phyloP scores from a whole-genome alignment of 768 basidiomycete genomes.

The Pseudohyphozyma bogoriensis region DNA sequence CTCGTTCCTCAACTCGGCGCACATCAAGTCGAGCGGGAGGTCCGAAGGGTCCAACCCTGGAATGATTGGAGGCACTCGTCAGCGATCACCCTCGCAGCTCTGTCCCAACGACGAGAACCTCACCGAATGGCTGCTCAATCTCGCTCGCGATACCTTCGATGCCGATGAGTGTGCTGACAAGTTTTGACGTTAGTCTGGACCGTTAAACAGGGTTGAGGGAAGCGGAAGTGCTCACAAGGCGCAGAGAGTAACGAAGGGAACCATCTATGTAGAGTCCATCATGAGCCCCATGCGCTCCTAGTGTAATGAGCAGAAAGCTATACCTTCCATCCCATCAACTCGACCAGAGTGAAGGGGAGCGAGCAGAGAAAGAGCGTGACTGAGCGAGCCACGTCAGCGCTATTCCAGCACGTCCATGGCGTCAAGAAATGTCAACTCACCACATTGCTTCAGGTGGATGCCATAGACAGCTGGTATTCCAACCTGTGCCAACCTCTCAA shows the following conservation, averaged over 20 bases:
- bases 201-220: no score
- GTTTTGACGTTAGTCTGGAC: no score
- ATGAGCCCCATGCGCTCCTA: neutral
- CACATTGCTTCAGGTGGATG: neutral
- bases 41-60: conserved; percentile 27
- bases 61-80: no score
- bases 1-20: conserved; percentile 30
- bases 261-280: conserved; percentile 69
- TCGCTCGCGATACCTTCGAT: conserved; percentile 41
- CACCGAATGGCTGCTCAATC: conserved; percentile 21
- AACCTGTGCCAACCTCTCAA: conserved; percentile 7
- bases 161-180: conserved; percentile 86
- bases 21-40: conserved; percentile 27
- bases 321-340: conserved; percentile 33
- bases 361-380: conserved; percentile 87
- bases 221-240: no score
- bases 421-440: neutral
- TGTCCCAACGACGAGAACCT: no score
- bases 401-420: neutral
- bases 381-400: no score
- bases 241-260: conserved; percentile 36
- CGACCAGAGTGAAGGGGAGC: conserved; percentile 74
- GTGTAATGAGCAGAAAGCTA: neutral
- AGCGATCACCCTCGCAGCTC: no score
- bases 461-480: neutral